Conservation (phyloP, 2,329 filamentous ascomycete genomes). For the Colletotrichum chrysophilum region DNA sequence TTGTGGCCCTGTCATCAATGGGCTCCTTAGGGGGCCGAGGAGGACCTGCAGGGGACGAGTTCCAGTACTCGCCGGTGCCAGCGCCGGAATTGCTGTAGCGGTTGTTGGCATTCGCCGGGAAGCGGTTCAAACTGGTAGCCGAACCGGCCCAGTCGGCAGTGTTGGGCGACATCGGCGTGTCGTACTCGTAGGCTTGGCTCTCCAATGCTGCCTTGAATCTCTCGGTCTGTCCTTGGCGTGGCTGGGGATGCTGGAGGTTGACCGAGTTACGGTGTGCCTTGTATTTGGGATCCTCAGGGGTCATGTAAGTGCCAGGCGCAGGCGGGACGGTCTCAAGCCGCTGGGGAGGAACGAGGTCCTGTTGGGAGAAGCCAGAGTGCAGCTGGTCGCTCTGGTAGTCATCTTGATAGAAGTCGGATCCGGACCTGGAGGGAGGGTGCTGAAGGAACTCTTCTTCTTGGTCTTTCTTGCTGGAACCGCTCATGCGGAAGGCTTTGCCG, state of each 20-base stretch:
- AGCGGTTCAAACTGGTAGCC: conserved; percentile 61
- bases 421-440: conserved; percentile 73
- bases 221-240: conserved; percentile 74
- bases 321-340: conserved; percentile 23
- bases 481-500: conserved; percentile 77
- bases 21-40: conserved; percentile 69
- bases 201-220: conserved; percentile 78
- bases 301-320: conserved; percentile 59
- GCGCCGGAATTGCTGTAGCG: conserved; percentile 47
- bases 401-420: conserved; percentile 69
- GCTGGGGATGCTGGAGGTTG: conserved; percentile 81
- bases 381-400: conserved; percentile 67
- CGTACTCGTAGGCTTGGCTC: conserved; percentile 72
- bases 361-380: conserved; percentile 60
- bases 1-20: conserved; percentile 46
- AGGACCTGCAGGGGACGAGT: conserved; percentile 50
- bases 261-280: conserved; percentile 82
- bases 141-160: conserved; percentile 70
- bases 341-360: conserved; percentile 42
- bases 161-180: conserved; percentile 62
- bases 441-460: conserved; percentile 66
- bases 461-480: conserved; percentile 60
- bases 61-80: conserved; percentile 48
- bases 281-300: conserved; percentile 76
- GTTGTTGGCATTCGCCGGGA: conserved; percentile 50